Evolutionary conservation across 2,329 filamentous ascomycete genomes (phyloP).

Genomic region (Calonectria hawksworthii): DNA sequence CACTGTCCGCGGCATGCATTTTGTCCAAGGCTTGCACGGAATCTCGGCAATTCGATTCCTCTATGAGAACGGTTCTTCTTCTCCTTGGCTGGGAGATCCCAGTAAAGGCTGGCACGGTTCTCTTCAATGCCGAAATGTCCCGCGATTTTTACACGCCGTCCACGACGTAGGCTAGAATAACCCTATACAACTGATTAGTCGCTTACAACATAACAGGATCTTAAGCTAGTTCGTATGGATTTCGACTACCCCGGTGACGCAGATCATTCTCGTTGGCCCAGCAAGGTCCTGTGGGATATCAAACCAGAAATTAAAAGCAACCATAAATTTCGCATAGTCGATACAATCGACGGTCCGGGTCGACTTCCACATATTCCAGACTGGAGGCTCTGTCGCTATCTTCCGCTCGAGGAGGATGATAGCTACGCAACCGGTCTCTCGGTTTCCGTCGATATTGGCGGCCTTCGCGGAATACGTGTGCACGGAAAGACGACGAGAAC

Average conservation of each 20-base stretch:
- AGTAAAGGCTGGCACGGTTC: not conserved
- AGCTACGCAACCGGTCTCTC: not conserved
- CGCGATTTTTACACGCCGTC: not conserved
- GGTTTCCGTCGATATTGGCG: not conserved
- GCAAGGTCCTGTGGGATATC: constrained; percentile 12
- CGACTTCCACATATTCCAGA: constrained; percentile 1
- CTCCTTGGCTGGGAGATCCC: not conserved
- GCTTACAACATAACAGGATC: not conserved
- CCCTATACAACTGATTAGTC: too few relatives aligned
- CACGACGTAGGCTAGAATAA: not conserved
- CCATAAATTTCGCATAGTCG: not conserved
- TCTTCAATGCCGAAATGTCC: not conserved
- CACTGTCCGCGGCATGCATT: not conserved
- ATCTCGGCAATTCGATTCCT: not conserved
- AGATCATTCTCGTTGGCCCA: constrained; percentile 2
- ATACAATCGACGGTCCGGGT: not conserved
- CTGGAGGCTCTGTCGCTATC: not conserved
- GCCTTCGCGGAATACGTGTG: constrained; percentile 1
- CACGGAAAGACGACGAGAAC: not conserved
- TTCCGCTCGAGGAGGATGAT: not conserved
- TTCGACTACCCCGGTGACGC: not conserved
- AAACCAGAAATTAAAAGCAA: constrained; percentile 3
- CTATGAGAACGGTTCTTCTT: not conserved
- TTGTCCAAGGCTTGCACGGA: not conserved
- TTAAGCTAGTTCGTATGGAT: constrained; percentile 11